Base-by-base conservation (phyloP, 257 asterid species). In the Solanum etuberosum region DNA sequence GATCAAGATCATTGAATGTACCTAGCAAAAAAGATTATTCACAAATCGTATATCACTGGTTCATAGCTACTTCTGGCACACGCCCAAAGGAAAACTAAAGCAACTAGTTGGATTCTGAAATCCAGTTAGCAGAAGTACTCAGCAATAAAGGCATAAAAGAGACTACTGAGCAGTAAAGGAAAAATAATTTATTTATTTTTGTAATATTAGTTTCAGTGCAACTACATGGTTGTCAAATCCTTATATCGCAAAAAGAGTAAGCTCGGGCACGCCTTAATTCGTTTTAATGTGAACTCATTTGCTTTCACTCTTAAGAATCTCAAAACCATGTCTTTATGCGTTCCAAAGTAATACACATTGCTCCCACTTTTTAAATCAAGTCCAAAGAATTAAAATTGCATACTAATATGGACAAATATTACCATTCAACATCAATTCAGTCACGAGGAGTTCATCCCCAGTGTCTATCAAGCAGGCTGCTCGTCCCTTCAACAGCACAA, bases 381-480 rank as follows among this genome's bases (percentile, higher is more conserved):
- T 46, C 65, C 40, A 27, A 78, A 78, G 23, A 4, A 78, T 1
- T 78, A 25, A 78, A 40, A 43, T 16, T 78, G 40, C 63, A 43
- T 42, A 10, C 70, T 40, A 20, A 31, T 40, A 29, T 20, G 87
- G 65, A 76, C 57, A 32, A 72, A 42, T 85, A 89, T 89, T 72
- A 95, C 98, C 98, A 87, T 96, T 96, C 91, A 96, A 96, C 99
- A 97, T 97, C 92, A 97, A 91, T 88, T 97, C 99, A 15, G 99
- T 97, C 82, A 95, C 99, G 74, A 97, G 98, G 86, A 97, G 98
- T 90, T 97, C 99, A 86, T 97, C 99, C 88, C 99, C 99, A 61
- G 99, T 97, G 90, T 97, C 99, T 89, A 97, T 95, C 88, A 96
- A 92, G 94, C 99, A 97, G 91, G 99, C 99, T 68, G 99, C 99